These are phyloP conservation scores for Curvularia hawaiiensis DNA, from an alignment of 2,329 filamentous ascomycete genomes.

Conservation along the genomic window DNA sequence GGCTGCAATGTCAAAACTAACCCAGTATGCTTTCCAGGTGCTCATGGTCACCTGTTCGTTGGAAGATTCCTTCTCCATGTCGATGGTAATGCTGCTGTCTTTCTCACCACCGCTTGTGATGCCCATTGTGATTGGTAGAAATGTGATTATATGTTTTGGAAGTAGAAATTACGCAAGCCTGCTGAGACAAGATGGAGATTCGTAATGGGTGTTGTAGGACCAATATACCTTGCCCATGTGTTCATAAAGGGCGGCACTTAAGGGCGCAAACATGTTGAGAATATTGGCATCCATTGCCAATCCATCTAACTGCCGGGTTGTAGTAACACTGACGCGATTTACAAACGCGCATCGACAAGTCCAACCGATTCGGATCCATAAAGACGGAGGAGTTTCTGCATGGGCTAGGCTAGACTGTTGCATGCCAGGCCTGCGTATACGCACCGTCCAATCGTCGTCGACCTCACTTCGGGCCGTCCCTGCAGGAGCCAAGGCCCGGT, in stretches of 20 bases:
- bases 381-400: background rate
- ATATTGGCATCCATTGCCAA: background rate
- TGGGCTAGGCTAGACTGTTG: background rate
- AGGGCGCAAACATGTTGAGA: background rate
- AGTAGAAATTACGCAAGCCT: background rate
- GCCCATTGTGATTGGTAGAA: background rate
- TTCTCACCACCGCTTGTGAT: background rate
- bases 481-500: background rate
- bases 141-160: background rate
- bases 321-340: background rate
- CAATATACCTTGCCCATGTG: background rate
- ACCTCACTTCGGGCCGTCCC: background rate
- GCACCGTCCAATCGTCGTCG: background rate
- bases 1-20: background rate
- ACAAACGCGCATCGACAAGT: background rate
- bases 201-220: background rate
- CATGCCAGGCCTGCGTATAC: background rate
- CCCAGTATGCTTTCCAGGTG: constrained; percentile 20
- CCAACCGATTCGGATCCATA: background rate
- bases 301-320: background rate
- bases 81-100: background rate
- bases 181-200: background rate
- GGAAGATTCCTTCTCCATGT: background rate
- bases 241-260: background rate
- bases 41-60: constrained; percentile 20